Evolutionary conservation across 768 basidiomycete genomes (phyloP).

Genomic region (Lanmaoa pseudosensibilis): DNA sequence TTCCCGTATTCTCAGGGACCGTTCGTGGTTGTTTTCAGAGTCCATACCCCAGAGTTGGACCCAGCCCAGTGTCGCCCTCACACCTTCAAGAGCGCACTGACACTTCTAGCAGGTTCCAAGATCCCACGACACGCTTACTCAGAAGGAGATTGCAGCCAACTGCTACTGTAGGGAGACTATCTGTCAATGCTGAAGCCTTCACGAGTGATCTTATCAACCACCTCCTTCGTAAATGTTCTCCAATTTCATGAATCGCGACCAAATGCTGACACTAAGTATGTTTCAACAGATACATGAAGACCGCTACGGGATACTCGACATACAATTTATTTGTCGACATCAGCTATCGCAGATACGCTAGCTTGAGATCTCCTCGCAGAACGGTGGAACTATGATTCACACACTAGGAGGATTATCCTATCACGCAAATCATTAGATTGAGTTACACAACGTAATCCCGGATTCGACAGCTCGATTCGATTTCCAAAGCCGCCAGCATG

Average conservation of each 20-base stretch:
- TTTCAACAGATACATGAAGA: background rate
- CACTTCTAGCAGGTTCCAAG: background rate
- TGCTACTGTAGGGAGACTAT: background rate
- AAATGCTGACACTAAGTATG: background rate
- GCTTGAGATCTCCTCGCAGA: background rate
- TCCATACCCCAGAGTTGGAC: background rate
- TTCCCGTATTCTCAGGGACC: background rate
- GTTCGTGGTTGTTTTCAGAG: background rate
- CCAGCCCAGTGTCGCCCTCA: background rate
- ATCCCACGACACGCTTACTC: background rate
- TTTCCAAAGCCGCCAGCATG: background rate
- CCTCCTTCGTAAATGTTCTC: background rate
- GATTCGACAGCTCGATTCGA: background rate
- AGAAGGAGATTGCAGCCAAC: background rate
- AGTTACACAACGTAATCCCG: background rate
- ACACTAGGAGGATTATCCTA: background rate
- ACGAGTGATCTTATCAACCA: background rate
- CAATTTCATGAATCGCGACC: background rate
- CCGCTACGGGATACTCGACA: background rate
- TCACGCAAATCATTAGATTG: constrained; percentile 6
- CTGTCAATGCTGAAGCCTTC: background rate
- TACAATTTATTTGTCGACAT: background rate
- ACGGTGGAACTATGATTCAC: background rate
- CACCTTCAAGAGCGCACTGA: background rate
- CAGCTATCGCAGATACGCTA: background rate